Base-by-base conservation (phyloP, 202 grass and related monocot species). In the Alloteropsis angusta region DNA sequence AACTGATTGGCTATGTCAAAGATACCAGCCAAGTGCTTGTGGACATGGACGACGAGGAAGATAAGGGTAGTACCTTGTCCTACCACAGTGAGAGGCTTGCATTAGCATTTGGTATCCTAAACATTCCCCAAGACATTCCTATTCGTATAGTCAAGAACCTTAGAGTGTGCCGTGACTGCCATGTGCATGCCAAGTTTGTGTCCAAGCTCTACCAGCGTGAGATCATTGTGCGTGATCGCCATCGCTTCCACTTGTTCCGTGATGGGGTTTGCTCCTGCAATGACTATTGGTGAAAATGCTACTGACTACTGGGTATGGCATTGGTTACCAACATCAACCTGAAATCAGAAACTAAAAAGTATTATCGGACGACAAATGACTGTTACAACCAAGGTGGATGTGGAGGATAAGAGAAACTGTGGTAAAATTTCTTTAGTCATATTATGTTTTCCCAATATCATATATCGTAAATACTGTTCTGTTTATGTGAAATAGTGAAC, bases 121-220 rank as follows among this genome's bases (percentile, higher is more conserved):
- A 78, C 37, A 49, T 50, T 71, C 54, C 68, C 30, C 19, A 35
- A 9, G 53, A 35, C 52, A 28, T 65, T 19, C 63, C 63, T 52
- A 71, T 88, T 63, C 5, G 62, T 44, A 65, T 80, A 49, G 74
- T 76, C 65, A 88, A 84, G 82, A 88, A 84, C 54, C 81, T 88
- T 55, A n/a, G 47, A 19, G 55, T 84, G 61, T 88, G 77, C 17
- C 19, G 63, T 18, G 82, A 72, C 16, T 77, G 63, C 30, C 82
- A 84, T 19, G 43, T 38, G 26, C 71, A 72, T 48, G 65, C 71
- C 15, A 72, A 81, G 26, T 71, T 85, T 35, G 55, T 85, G 7
- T 88, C 82, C 11, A 81, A 77, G 50, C 15, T 76, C 3, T 80
- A 76, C 59, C 10, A 76, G 23, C 56, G 72, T 23, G 82, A 85